Evolutionary conservation across 2,329 filamentous ascomycete species (phyloP).

Genomic region (Ceratocystis alfenasii): DNA sequence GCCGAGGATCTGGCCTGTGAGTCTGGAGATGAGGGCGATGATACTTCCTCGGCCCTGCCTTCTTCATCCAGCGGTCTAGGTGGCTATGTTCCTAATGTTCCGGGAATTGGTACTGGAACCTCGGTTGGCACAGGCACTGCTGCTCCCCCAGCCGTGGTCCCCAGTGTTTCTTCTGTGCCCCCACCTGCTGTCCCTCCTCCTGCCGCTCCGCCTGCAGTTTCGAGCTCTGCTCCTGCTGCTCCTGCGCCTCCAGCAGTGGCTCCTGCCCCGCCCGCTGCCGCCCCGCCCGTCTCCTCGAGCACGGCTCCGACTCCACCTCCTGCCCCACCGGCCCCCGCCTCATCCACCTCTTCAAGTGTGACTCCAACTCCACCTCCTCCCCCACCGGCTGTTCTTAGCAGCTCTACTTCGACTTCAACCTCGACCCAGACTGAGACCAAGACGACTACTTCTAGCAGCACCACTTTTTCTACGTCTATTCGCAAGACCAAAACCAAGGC

Average conservation of each 20-base stretch:
- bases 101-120: not conserved
- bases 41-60: not conserved
- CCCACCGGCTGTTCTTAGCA: not conserved
- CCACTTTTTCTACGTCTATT: conserved; percentile 11
- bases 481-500: conserved; percentile 12
- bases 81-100: not conserved
- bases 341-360: not conserved
- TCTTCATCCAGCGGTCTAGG: not conserved
- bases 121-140: not conserved
- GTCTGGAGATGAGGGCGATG: conserved; percentile 1
- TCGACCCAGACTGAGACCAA: not conserved
- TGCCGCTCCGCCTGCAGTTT: not conserved
- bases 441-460: conserved; percentile 11
- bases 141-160: not conserved
- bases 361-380: not conserved
- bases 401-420: conserved; percentile 7
- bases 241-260: not conserved
- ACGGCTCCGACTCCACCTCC: not conserved
- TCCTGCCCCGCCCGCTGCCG: not conserved
- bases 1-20: conserved; percentile 13
- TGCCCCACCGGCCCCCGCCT: not conserved
- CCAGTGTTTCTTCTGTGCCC: not conserved
- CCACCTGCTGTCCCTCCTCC: not conserved
- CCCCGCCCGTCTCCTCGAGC: not conserved
- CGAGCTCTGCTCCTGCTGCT: not conserved